A percentile compares a stretch with the other conserved stretches of the same genome.
phyloP scores from a whole-genome alignment of 2,329 filamentous ascomycete species.

The Penicillium sp. region DNA sequence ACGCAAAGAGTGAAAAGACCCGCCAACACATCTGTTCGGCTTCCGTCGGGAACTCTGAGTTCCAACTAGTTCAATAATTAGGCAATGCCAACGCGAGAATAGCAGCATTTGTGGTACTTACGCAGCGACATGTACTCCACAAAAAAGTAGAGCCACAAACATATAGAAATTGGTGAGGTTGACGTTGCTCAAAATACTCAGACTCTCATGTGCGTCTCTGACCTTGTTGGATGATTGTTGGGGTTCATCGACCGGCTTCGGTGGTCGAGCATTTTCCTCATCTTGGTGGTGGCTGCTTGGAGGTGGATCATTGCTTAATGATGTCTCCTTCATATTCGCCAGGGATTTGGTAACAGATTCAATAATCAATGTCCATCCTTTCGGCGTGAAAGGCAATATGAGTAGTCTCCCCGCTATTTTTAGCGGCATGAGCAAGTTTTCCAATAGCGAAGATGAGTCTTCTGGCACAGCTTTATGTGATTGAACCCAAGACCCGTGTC shows the following conservation, averaged over 20 bases:
- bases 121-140: conserved; percentile 10
- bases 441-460: background rate
- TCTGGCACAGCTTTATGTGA: background rate
- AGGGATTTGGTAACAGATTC: background rate
- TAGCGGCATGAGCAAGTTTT: background rate
- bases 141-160: background rate
- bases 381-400: background rate
- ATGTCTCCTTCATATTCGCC: background rate
- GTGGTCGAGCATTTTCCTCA: background rate
- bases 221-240: background rate
- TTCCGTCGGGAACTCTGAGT: conserved; percentile 3
- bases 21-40: conserved; percentile 1
- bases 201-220: background rate
- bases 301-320: background rate
- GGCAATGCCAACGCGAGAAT: background rate
- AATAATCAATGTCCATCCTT: background rate
- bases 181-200: background rate
- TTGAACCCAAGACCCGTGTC: background rate
- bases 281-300: background rate
- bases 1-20: conserved; percentile 3
- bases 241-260: background rate
- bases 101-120: background rate
- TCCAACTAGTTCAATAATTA: conserved; percentile 1
- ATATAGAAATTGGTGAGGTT: conserved; percentile 1
- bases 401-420: background rate